Conservation (phyloP, 2,329 filamentous ascomycete genomes). For the Cyanodermella asteris region DNA sequence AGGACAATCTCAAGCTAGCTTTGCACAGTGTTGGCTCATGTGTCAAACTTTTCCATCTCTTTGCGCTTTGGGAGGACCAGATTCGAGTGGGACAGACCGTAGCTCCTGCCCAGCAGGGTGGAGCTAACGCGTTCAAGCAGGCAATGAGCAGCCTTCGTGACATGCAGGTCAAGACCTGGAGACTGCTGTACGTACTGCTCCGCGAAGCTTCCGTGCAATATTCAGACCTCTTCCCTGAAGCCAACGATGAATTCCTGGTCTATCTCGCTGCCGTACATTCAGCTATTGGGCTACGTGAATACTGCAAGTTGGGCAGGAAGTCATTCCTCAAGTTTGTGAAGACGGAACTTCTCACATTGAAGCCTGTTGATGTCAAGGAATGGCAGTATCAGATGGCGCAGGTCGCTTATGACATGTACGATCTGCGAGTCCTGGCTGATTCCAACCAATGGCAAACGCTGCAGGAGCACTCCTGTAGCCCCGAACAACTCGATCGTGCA, state of each 20-base stretch:
- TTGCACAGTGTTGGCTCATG: slow-evolving; percentile 51
- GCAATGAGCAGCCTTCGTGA: slow-evolving; percentile 48
- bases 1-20: slow-evolving; percentile 51
- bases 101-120: slow-evolving; percentile 34
- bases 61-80: slow-evolving; percentile 65
- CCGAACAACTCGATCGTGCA: slow-evolving; percentile 56
- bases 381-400: slow-evolving; percentile 76
- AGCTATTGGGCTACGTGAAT: slow-evolving; percentile 60
- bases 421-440: slow-evolving; percentile 51
- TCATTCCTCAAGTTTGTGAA: slow-evolving; percentile 79
- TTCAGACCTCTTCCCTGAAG: slow-evolving; percentile 37
- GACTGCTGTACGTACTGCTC: slow-evolving; percentile 60
- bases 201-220: slow-evolving; percentile 53
- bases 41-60: slow-evolving; percentile 53
- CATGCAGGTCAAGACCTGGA: slow-evolving; percentile 74
- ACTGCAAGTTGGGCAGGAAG: slow-evolving; percentile 69
- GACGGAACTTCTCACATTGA: slow-evolving; percentile 56
- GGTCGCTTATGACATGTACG: slow-evolving; percentile 63
- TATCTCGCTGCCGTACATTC: slow-evolving; percentile 67
- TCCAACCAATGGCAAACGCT: slow-evolving; percentile 42
- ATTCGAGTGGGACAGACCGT: slow-evolving; percentile 53
- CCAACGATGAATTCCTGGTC: slow-evolving; percentile 53
- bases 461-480: slow-evolving; percentile 53
- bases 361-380: slow-evolving; percentile 46
- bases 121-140: slow-evolving; percentile 19